These are phyloP conservation scores for Chalara sp. DNA, from an alignment of 2,329 filamentous ascomycete species.

Conservation along the genomic window DNA sequence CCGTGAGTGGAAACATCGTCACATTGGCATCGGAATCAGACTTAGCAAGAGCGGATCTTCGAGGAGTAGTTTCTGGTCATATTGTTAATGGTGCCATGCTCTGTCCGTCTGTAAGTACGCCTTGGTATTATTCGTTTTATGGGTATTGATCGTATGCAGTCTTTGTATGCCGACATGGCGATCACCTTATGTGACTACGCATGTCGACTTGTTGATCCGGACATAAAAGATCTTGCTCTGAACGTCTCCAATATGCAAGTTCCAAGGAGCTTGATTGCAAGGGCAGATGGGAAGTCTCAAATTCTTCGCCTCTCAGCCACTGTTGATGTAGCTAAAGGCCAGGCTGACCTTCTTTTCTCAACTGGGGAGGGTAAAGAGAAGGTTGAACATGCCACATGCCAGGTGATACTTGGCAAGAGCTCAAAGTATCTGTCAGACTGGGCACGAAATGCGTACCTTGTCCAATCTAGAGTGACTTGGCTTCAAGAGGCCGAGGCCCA, in stretches of 20 bases:
- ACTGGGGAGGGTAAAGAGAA: constrained; percentile 52
- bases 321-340: constrained; percentile 48
- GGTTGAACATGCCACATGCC: constrained; percentile 55
- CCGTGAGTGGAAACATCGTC: constrained; percentile 43
- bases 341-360: constrained; percentile 50
- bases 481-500: constrained; percentile 54
- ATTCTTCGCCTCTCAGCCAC: constrained; percentile 54
- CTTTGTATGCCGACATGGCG: constrained; percentile 52
- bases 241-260: constrained; percentile 65
- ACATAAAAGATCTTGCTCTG: constrained; percentile 46
- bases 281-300: constrained; percentile 39
- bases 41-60: constrained; percentile 45
- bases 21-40: constrained; percentile 48
- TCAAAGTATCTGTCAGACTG: constrained; percentile 59
- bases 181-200: constrained; percentile 61
- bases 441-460: constrained; percentile 61
- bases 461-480: constrained; percentile 54
- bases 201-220: constrained; percentile 55
- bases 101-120: constrained; percentile 42
- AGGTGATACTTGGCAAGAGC: constrained; percentile 53
- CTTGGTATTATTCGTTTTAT: neutral
- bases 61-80: constrained; percentile 49
- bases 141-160: constrained; percentile 18
- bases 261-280: constrained; percentile 60
- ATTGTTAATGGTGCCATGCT: constrained; percentile 52